Conservation (phyloP, 768 basidiomycete genomes). For the Dioszegia crocea region DNA sequence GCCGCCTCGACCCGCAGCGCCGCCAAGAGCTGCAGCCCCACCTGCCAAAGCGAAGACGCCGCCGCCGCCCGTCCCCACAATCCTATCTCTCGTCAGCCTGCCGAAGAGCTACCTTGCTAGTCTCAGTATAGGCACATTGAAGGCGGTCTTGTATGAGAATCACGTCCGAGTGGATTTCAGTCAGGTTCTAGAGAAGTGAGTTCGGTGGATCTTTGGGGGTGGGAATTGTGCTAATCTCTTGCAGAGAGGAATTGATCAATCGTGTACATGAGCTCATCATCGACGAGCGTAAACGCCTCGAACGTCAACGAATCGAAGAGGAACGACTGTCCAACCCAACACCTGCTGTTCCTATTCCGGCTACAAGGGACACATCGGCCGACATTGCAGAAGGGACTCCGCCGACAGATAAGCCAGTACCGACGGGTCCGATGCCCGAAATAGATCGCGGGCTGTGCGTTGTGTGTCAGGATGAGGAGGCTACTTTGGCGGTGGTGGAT, state of each 20-base stretch:
- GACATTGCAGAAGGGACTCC: background rate
- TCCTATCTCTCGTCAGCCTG: conserved; percentile 67
- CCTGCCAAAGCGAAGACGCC: conserved; percentile 46
- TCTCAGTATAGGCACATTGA: conserved; percentile 69
- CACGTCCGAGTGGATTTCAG: conserved; percentile 60
- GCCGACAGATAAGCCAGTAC: conserved; percentile 18
- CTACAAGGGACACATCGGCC: background rate
- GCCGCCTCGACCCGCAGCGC: conserved; percentile 37
- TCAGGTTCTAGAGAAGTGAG: conserved; percentile 70
- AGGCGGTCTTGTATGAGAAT: conserved; percentile 72
- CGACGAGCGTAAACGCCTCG: conserved; percentile 46
- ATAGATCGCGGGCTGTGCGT: conserved; percentile 70
- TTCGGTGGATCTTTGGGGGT: background rate
- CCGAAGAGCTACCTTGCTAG: conserved; percentile 57
- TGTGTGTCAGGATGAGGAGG: conserved; percentile 89
- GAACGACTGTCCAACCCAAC: conserved; percentile 17
- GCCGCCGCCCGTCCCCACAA: conserved; percentile 57
- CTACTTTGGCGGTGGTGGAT: conserved; percentile 87
- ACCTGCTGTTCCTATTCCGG: background rate
- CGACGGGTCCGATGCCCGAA: conserved; percentile 45
- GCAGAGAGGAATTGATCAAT: conserved; percentile 39
- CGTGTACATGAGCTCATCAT: conserved; percentile 42
- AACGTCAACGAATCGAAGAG: conserved; percentile 39
- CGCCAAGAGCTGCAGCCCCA: conserved; percentile 37
- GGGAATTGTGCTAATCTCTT: background rate